These are phyloP conservation scores for Apiotrichum akiyoshidainum DNA, from an alignment of 1,284 basidiomycete genomes.

Conservation along the genomic window DNA sequence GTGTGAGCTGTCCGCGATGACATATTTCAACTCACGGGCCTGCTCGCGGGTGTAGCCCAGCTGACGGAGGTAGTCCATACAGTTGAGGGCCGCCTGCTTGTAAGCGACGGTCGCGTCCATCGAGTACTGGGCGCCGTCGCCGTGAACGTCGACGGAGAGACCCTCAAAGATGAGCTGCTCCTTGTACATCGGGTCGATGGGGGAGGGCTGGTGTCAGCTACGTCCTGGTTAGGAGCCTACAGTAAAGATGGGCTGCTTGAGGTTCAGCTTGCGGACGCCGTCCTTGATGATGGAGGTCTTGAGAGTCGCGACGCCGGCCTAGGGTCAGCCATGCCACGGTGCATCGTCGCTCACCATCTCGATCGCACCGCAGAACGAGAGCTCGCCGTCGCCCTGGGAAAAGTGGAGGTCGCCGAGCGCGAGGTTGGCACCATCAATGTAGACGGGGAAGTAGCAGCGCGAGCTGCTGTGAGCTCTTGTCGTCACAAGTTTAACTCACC, in stretches of 20 bases:
- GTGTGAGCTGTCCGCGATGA: neutral
- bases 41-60: conserved; percentile 57
- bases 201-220: conserved; percentile 3
- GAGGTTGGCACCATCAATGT: conserved; percentile 67
- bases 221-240: neutral
- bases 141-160: conserved; percentile 10
- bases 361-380: conserved; percentile 17
- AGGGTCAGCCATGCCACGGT: neutral
- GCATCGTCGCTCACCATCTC: conserved; percentile 61
- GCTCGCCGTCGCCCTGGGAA: conserved; percentile 71
- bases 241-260: conserved; percentile 15
- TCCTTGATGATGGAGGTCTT: conserved; percentile 10
- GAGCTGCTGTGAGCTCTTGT: conserved; percentile 11
- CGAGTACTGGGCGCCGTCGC: conserved; percentile 15
- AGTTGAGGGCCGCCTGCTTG: conserved; percentile 71
- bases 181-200: conserved; percentile 20
- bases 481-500: no score
- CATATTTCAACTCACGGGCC: conserved; percentile 53
- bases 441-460: conserved; percentile 57
- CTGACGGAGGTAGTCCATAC: conserved; percentile 63
- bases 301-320: conserved; percentile 11
- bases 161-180: conserved; percentile 19
- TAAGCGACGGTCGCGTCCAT: conserved; percentile 51
- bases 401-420: conserved; percentile 75
- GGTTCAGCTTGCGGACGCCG: conserved; percentile 12